phyloP scores from a whole-genome alignment of 2,329 filamentous ascomycete species.

The Sordariomycetes sp. region DNA sequence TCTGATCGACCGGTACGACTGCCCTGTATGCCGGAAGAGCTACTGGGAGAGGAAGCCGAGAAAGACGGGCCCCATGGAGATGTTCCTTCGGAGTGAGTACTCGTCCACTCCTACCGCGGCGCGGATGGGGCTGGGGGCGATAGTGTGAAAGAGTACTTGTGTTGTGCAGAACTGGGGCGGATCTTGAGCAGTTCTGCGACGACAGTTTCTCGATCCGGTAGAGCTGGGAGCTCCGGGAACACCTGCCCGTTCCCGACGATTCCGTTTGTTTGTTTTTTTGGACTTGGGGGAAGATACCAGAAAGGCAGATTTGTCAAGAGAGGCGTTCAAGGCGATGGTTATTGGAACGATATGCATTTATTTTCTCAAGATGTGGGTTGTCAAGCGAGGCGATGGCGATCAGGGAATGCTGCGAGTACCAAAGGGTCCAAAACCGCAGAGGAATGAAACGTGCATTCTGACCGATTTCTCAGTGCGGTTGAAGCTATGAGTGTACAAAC shows the following conservation, averaged over 20 bases:
- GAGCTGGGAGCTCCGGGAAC: neutral
- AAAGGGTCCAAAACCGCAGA: no score
- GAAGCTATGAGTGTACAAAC: no score
- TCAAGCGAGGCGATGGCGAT: neutral
- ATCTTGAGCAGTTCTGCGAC: neutral
- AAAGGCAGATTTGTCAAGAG: neutral
- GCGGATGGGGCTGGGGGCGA: neutral
- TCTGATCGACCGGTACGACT: slow-evolving; percentile 21
- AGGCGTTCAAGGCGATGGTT: neutral
- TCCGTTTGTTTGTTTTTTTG: neutral
- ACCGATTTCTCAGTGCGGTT: no score
- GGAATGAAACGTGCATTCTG: no score
- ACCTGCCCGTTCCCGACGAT: neutral
- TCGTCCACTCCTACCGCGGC: neutral
- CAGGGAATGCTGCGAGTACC: neutral
- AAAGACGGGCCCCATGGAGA: neutral
- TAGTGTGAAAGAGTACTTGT: neutral
- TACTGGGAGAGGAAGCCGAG: slow-evolving; percentile 16
- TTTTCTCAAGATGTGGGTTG: neutral
- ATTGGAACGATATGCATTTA: neutral
- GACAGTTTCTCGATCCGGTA: neutral
- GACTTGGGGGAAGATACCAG: neutral
- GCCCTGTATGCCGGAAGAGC: slow-evolving; percentile 24
- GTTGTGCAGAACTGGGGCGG: neutral
- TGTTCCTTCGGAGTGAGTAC: neutral